Conservation (phyloP, 371 early-diverging fungal species). For the Umbelopsis sp. region DNA sequence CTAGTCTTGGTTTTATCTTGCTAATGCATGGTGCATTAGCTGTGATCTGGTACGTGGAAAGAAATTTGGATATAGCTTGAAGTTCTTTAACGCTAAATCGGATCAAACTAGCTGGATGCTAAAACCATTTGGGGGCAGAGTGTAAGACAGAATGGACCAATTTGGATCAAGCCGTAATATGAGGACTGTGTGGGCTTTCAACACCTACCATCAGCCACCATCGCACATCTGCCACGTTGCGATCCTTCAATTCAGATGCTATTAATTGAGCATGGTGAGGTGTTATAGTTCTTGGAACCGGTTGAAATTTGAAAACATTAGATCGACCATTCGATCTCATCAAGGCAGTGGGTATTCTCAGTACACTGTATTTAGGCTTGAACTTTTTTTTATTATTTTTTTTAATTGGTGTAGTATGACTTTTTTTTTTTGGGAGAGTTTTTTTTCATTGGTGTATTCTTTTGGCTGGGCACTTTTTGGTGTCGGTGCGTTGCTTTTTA, state of each 20-base stretch:
- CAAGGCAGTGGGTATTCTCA: neutral
- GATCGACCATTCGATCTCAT: conserved; percentile 12
- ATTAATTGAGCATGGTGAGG: conserved; percentile 10
- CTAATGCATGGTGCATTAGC: neutral
- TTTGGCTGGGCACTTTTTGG: neutral
- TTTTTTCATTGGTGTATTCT: neutral
- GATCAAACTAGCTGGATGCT: conserved; percentile 8
- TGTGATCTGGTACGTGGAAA: neutral
- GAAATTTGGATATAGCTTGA: conserved; percentile 15
- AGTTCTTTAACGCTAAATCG: conserved; percentile 9
- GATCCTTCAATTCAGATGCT: neutral
- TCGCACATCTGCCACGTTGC: conserved; percentile 7
- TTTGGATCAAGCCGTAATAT: neutral
- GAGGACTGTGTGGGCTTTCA: neutral
- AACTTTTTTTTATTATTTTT: neutral
- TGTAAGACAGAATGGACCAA: conserved; percentile 1
- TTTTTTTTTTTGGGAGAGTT: neutral
- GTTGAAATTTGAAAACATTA: conserved; percentile 4
- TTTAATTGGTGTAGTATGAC: neutral
- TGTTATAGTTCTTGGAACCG: conserved; percentile 5
- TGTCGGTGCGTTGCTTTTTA: neutral
- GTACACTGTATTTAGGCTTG: neutral
- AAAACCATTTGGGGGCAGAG: neutral
- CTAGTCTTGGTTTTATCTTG: neutral
- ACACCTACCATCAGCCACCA: conserved; percentile 6